Conservation (phyloP, 2,329 filamentous ascomycete genomes). For the Aspergillus sp. region DNA sequence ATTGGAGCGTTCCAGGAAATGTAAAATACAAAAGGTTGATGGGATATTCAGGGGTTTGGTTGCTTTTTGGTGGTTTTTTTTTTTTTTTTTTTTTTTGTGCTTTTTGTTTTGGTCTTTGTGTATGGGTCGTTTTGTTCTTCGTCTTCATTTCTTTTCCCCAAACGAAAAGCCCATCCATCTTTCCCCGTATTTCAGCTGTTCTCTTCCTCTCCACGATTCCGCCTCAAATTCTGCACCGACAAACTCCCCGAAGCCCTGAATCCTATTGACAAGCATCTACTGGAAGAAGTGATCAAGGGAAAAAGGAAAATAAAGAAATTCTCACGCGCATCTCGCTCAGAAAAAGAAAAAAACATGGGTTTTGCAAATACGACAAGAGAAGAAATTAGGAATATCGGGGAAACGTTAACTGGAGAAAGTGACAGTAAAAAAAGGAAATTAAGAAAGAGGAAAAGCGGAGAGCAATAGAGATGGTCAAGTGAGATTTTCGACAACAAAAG, state of each 20-base stretch:
- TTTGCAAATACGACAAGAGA: conserved; percentile 17
- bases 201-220: conserved; percentile 5
- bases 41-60: neutral
- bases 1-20: conserved; percentile 21
- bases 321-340: conserved; percentile 11
- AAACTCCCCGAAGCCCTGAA: conserved; percentile 1
- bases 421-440: conserved; percentile 12
- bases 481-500: conserved; percentile 8
- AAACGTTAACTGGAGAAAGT: conserved; percentile 6
- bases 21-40: conserved; percentile 25
- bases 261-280: conserved; percentile 6
- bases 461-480: neutral
- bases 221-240: conserved; percentile 3
- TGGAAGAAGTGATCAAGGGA: conserved; percentile 13
- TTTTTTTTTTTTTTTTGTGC: conserved; percentile 4
- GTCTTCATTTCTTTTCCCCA: no score
- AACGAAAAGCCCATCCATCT: no score
- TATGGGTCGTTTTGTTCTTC: no score
- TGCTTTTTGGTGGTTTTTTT: conserved; percentile 5
- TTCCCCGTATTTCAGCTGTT: neutral
- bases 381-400: conserved; percentile 23
- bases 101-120: conserved; percentile 3
- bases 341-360: conserved; percentile 7
- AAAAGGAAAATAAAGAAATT: conserved; percentile 9
- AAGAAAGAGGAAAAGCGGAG: conserved; percentile 5